Conservation (phyloP, 1,139 yeast species). For the Debaryomycetaceae sp. region DNA sequence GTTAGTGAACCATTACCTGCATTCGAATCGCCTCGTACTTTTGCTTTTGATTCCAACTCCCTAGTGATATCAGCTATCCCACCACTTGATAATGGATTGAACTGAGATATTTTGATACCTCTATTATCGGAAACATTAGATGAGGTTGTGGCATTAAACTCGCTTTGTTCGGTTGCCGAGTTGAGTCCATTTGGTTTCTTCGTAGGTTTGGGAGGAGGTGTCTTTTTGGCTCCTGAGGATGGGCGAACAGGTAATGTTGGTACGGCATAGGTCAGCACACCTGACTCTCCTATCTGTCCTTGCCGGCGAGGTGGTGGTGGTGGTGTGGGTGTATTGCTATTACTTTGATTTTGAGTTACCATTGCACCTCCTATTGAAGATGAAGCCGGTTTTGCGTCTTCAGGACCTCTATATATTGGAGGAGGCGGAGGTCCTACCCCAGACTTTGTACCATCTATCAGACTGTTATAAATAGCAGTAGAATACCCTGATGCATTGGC, state of each 20-base stretch:
- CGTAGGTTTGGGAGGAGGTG: constrained; percentile 40
- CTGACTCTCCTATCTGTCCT: constrained; percentile 6
- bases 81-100: neutral
- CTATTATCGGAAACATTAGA: neutral
- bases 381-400: neutral
- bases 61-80: neutral
- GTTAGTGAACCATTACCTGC: neutral
- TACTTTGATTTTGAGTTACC: neutral
- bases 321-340: constrained; percentile 10
- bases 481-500: neutral
- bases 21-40: neutral
- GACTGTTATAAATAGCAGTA: constrained; percentile 10
- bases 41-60: neutral
- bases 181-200: constrained; percentile 19
- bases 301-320: constrained; percentile 1
- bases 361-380: neutral
- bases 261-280: neutral
- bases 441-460: constrained; percentile 23
- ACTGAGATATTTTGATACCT: neutral
- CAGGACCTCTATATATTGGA: constrained; percentile 1
- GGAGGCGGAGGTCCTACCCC: constrained; percentile 21
- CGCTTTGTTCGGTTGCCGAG: neutral
- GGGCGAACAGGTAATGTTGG: neutral
- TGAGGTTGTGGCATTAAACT: neutral
- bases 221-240: constrained; percentile 10